These are phyloP conservation scores for Nitzschia sp. DNA, from an alignment of 108 stramenopile genomes.

Conservation along the genomic window DNA sequence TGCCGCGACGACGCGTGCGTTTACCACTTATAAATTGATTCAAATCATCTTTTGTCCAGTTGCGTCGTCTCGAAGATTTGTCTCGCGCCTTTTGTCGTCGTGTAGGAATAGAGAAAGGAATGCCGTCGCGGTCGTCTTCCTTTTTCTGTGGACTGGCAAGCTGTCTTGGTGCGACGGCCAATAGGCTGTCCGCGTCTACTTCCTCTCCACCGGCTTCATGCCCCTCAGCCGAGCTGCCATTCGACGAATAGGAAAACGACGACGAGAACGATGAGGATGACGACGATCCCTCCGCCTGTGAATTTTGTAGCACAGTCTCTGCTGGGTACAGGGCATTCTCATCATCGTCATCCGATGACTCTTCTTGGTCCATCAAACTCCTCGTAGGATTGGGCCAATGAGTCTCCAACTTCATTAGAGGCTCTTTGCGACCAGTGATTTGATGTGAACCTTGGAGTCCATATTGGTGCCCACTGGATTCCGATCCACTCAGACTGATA, in stretches of 20 bases:
- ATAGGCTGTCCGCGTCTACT: background rate
- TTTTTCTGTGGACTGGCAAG: no score
- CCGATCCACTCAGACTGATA: background rate
- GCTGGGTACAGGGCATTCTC: no score
- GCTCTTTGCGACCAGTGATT: no score
- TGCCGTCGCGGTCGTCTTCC: no score
- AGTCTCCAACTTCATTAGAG: no score
- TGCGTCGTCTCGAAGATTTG: slow-evolving; percentile 7
- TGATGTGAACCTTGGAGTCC: no score
- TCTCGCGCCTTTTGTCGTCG: slow-evolving; percentile 11
- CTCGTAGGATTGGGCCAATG: no score
- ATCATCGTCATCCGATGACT: no score
- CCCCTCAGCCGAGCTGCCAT: background rate
- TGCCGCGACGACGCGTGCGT: background rate
- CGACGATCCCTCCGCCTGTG: slow-evolving; percentile 3
- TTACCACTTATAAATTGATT: slow-evolving; percentile 8
- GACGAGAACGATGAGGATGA: slow-evolving; percentile 11
- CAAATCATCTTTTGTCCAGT: slow-evolving; percentile 14
- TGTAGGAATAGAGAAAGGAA: background rate
- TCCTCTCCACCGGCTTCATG: background rate
- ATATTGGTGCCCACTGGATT: no score
- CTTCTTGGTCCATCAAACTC: no score
- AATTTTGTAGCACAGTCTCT: no score
- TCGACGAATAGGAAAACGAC: background rate
- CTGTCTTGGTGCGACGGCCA: background rate